These are phyloP conservation scores for Brassica rapa DNA, from an alignment of 345 rosid species.

Conservation along the genomic window DNA sequence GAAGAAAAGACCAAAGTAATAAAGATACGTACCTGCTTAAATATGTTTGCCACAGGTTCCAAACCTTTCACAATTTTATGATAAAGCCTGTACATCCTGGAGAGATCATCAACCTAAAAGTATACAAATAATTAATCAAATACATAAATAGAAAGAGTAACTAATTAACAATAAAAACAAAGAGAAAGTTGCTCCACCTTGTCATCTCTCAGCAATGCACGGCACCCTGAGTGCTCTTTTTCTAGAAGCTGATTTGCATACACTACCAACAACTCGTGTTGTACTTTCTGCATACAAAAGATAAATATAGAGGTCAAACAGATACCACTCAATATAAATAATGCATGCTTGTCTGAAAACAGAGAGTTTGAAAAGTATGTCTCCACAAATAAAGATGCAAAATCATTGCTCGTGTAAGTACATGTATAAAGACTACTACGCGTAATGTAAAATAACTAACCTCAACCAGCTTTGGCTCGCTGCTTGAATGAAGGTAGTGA, in stretches of 20 bases:
- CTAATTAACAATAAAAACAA: neutral
- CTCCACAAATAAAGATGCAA: neutral
- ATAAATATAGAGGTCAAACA: neutral
- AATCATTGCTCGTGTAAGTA: neutral
- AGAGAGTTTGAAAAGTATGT: neutral
- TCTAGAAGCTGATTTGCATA: slow-evolving; percentile 72
- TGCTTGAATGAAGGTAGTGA: slow-evolving; percentile 84
- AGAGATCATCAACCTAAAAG: slow-evolving; percentile 84
- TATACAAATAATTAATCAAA: slow-evolving; percentile 16
- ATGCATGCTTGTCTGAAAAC: neutral
- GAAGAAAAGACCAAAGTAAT: slow-evolving; percentile 15
- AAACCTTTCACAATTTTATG: slow-evolving; percentile 68
- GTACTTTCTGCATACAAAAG: slow-evolving; percentile 70
- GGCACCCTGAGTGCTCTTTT: slow-evolving; percentile 92
- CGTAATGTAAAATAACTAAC: slow-evolving; percentile 47
- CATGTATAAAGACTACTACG: neutral
- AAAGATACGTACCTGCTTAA: slow-evolving; percentile 71
- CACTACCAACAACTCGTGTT: slow-evolving; percentile 73
- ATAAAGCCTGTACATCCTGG: slow-evolving; percentile 94
- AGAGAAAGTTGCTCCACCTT: slow-evolving; percentile 51
- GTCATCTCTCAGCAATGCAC: slow-evolving; percentile 81
- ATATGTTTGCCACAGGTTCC: slow-evolving; percentile 80
- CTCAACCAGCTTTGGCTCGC: slow-evolving; percentile 89
- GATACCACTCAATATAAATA: neutral
- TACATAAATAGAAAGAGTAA: neutral